Evolutionary conservation across 1,139 yeast genomes (phyloP), one percentile per base, ranked within the genome.

Genomic region (Diutina scorzettiae): DNA sequence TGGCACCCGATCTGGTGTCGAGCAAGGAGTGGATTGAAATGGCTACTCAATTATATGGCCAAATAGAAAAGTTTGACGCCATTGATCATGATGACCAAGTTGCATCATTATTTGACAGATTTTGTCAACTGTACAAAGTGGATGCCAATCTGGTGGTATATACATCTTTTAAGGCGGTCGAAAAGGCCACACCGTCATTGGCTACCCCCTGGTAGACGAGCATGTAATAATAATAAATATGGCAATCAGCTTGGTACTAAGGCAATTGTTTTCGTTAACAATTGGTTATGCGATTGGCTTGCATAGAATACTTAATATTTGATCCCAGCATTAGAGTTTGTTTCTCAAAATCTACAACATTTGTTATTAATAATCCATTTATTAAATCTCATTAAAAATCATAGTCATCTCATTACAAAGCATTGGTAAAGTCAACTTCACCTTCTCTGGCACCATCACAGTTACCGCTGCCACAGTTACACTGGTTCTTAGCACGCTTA

Each of bases 391-490:
- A n/a, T n/a, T n/a, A n/a, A n/a, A n/a, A n/a, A n/a, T n/a, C n/a
- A n/a, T n/a, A n/a, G n/a, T n/a, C n/a, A n/a, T n/a, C n/a, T n/a
- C n/a, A n/a, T 27, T 27, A 27, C 30, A 27, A 23, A n/a, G 28
- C 19, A 4, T 34, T 14, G 43, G 73, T 69, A 55, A 64, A 68
- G 52, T 69, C 74, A 43, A 53, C 49, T 59, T 69, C 75, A 44
- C 73, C 73, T 19, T 68, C 74, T 59, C 72, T 67, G 43, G 57
- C 45, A 43, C 64, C 69, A 44, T 63, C 66, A 52, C 73, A 67
- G 14, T 52, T 55, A 41, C 56, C 55, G 46, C 53, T 54, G 44
- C 73, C 73, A 54, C 75, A 69, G 37, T 69, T 69, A 48, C 75
- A 69, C 28, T 51, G 49, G 33, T 51, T 57, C 55, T 66, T 67